A percentile compares a stretch with the other conserved stretches of the same genome.
phyloP scores from a whole-genome alignment of 108 stramenopile genomes.

The Cyclotella baltica region DNA sequence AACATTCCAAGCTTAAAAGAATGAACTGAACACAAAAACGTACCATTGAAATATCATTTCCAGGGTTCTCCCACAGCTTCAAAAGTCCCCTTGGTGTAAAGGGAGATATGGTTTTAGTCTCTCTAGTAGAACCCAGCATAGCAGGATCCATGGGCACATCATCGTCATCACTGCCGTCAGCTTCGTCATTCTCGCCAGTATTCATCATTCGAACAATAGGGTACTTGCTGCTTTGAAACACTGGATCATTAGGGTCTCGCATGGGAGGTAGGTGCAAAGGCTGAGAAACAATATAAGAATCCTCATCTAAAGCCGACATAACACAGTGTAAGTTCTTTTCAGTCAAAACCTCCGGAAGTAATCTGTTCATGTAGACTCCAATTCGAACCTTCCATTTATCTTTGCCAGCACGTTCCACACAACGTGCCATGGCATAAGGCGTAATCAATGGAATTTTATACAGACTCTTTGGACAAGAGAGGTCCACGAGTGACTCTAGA shows the following conservation, averaged over 20 bases:
- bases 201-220: conserved; percentile 27
- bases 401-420: background rate
- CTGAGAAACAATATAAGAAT: conserved; percentile 24
- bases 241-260: conserved; percentile 20
- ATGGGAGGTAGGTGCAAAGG: conserved; percentile 27
- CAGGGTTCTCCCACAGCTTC: conserved; percentile 62
- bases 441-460: conserved; percentile 45
- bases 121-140: conserved; percentile 21
- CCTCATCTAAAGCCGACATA: conserved; percentile 57
- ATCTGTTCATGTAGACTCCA: conserved; percentile 51
- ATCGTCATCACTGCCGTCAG: background rate
- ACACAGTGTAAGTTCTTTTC: conserved; percentile 31
- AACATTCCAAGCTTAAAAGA: too few species aligned
- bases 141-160: background rate
- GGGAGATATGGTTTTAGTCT: conserved; percentile 16
- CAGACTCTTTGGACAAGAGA: conserved; percentile 20
- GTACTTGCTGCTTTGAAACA: conserved; percentile 28
- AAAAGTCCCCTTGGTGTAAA: conserved; percentile 67
- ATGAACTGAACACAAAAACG: too few species aligned
- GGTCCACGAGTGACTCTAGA: conserved; percentile 40
- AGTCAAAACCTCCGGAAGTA: conserved; percentile 51
- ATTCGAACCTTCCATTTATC: conserved; percentile 37
- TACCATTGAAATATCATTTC: conserved; percentile 41
- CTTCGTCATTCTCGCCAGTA: conserved; percentile 7
- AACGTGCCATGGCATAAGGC: conserved; percentile 25